phyloP scores from a whole-genome alignment of 2,329 filamentous ascomycete species.

The Diaporthe humulicola region DNA sequence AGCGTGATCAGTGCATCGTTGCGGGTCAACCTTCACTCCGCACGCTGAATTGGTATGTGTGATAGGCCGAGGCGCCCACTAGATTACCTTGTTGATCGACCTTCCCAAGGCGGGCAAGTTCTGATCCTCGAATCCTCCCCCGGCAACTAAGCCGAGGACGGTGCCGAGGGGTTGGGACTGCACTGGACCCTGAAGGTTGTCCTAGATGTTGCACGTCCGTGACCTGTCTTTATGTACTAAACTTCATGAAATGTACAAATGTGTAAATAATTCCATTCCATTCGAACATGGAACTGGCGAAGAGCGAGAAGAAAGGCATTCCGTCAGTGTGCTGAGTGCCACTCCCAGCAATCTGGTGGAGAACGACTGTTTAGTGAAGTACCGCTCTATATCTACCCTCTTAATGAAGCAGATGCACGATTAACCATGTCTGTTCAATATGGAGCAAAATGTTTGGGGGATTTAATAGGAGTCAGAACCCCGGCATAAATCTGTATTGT shows the following conservation, averaged over 20 bases:
- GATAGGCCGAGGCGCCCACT: neutral
- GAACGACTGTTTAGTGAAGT: neutral
- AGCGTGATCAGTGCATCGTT: neutral
- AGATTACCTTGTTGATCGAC: neutral
- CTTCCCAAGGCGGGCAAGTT: slow-evolving; percentile 19
- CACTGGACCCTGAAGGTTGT: neutral
- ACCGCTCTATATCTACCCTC: neutral
- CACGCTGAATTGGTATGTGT: neutral
- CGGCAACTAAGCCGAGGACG: slow-evolving; percentile 10
- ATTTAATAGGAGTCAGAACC: too few species aligned
- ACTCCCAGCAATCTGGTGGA: neutral
- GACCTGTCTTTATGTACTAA: neutral
- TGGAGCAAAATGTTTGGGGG: too few species aligned
- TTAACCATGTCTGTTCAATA: too few species aligned
- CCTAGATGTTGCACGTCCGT: neutral
- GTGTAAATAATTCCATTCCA: too few species aligned
- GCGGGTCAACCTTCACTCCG: slow-evolving; percentile 29
- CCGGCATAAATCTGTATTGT: neutral
- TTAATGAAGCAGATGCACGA: neutral
- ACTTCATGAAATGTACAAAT: too few species aligned
- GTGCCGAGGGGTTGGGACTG: neutral
- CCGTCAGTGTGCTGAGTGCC: neutral
- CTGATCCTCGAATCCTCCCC: neutral
- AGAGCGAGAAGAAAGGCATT: neutral
- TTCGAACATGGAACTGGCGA: neutral